Evolutionary conservation across 2,329 filamentous ascomycete genomes (phyloP).

Genomic region (Neocatenulostroma microsporum): DNA sequence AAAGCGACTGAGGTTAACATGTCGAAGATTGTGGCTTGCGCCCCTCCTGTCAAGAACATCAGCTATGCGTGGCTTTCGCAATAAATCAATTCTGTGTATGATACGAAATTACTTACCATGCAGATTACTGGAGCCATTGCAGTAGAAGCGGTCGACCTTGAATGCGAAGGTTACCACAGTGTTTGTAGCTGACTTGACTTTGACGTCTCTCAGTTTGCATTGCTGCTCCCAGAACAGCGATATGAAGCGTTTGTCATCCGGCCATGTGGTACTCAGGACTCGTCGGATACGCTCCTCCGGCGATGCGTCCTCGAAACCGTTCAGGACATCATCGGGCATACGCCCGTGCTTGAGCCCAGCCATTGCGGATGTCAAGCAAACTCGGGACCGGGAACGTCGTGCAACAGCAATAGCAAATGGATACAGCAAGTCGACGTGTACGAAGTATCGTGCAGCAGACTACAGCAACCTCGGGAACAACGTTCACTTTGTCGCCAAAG

Average conservation of each 20-base stretch:
- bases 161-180: conserved; percentile 39
- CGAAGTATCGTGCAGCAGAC: too few relatives aligned
- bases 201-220: conserved; percentile 24
- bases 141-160: conserved; percentile 36
- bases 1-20: conserved; percentile 41
- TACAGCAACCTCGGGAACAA: too few relatives aligned
- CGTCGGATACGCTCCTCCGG: conserved; percentile 21
- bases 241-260: conserved; percentile 9
- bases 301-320: conserved; percentile 12
- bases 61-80: too few relatives aligned
- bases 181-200: conserved; percentile 28
- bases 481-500: too few relatives aligned
- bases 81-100: too few relatives aligned
- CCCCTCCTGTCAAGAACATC: too few relatives aligned
- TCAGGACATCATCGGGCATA: conserved; percentile 1
- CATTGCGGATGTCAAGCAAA: too few relatives aligned
- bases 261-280: conserved; percentile 8
- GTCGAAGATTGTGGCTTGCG: conserved; percentile 45
- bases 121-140: conserved; percentile 43
- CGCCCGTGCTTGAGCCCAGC: not conserved
- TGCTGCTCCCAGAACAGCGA: conserved; percentile 16
- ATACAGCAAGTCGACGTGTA: too few relatives aligned
- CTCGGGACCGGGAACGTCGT: too few relatives aligned
- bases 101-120: too few relatives aligned
- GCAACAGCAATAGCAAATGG: too few relatives aligned